A percentile compares a stretch with the other conserved stretches of the same genome.
phyloP scores from a whole-genome alignment of 441 rosid genomes.

The Hypseocharis bilobata region DNA sequence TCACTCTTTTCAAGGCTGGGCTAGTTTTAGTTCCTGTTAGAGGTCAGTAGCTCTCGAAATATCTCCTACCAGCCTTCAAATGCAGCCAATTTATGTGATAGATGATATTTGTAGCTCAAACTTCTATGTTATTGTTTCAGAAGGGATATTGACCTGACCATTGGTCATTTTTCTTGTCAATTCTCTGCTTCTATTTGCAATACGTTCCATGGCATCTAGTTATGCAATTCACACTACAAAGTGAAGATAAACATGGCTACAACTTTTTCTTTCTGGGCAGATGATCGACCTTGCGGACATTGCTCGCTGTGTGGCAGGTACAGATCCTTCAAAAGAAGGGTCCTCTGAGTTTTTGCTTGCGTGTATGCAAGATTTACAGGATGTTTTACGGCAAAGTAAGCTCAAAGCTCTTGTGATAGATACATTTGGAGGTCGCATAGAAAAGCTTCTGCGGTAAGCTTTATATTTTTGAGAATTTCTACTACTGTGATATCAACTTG shows the following conservation, averaged over 20 bases:
- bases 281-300: constrained; percentile 81
- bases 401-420: constrained; percentile 73
- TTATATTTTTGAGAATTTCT: constrained; percentile 6
- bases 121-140: neutral
- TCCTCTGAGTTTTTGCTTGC: constrained; percentile 58
- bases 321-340: constrained; percentile 52
- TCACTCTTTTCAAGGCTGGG: too few species aligned
- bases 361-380: constrained; percentile 72
- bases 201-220: neutral
- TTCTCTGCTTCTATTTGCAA: neutral
- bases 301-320: constrained; percentile 66
- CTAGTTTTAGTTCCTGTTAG: neutral
- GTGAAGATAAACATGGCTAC: neutral
- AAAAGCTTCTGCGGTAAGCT: constrained; percentile 58
- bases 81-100: neutral
- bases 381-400: constrained; percentile 53
- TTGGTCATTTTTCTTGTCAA: constrained; percentile 10
- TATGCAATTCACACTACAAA: constrained; percentile 1
- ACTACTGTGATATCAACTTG: constrained; percentile 12
- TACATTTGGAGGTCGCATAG: constrained; percentile 71
- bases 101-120: neutral
- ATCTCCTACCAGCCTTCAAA: neutral
- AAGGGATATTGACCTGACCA: neutral
- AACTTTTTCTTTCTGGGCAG: constrained; percentile 29
- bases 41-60: neutral